phyloP scores from a whole-genome alignment of 2,329 filamentous ascomycete species.

The Hypoxylon sp. region DNA sequence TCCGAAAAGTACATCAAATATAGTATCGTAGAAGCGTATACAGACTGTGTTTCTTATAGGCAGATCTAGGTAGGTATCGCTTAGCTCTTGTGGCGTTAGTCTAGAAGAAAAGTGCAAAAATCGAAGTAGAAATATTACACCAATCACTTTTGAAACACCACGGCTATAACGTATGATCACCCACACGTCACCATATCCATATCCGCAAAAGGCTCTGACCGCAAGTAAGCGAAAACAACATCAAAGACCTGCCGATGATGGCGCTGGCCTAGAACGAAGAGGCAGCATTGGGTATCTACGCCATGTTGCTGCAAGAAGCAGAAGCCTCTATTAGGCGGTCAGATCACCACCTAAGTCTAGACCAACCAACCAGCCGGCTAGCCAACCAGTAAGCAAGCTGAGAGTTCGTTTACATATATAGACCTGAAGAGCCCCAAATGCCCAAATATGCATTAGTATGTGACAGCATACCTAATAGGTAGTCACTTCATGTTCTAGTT shows the following conservation, averaged over 20 bases:
- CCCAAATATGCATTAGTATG: neutral
- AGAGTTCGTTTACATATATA: neutral
- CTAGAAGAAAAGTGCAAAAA: neutral
- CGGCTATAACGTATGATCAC: neutral
- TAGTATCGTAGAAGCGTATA: neutral
- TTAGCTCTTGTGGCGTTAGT: neutral
- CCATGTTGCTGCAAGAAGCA: neutral
- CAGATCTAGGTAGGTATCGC: neutral
- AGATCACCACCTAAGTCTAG: neutral
- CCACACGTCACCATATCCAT: neutral
- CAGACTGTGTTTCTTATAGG: neutral
- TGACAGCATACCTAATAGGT: neutral
- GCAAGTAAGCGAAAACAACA: neutral
- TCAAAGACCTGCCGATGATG: neutral
- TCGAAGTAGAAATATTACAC: neutral
- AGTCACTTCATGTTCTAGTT: neutral
- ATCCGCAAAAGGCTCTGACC: neutral
- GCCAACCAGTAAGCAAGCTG: constrained; percentile 1
- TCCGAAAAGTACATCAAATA: too few species aligned
- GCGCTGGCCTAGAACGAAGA: constrained; percentile 1
- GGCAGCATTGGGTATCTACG: neutral
- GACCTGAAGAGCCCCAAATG: neutral
- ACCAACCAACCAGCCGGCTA: neutral
- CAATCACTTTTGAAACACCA: neutral
- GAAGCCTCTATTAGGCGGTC: neutral